These are phyloP conservation scores for Saccharomycopsis sp. DNA, from an alignment of 805 yeast species.

Conservation along the genomic window DNA sequence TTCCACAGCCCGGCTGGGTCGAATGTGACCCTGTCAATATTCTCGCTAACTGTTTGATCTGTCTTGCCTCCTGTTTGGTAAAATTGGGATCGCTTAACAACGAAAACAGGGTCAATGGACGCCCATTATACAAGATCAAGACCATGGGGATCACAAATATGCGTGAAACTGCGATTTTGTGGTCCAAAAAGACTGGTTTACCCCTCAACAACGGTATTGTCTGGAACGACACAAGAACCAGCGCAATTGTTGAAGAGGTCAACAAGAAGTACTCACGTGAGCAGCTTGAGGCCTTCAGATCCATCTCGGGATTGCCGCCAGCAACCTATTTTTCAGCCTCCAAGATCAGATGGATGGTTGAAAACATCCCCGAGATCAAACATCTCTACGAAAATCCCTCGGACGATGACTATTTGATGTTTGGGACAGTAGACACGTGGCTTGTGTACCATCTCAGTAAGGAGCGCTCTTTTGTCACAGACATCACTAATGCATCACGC, in stretches of 20 bases:
- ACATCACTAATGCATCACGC: constrained; percentile 86
- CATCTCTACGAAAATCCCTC: constrained; percentile 58
- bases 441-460: constrained; percentile 75
- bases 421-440: constrained; percentile 96
- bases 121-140: constrained; percentile 53
- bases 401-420: constrained; percentile 52
- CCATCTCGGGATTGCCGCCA: constrained; percentile 77
- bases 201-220: constrained; percentile 87
- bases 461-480: constrained; percentile 68
- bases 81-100: constrained; percentile 52
- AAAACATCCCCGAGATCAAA: constrained; percentile 62
- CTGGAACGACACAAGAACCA: constrained; percentile 92
- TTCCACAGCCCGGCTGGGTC: constrained; percentile 87
- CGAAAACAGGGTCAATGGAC: constrained; percentile 36
- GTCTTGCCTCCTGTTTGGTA: constrained; percentile 61
- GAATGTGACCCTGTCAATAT: constrained; percentile 87
- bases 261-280: constrained; percentile 47
- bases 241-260: constrained; percentile 59
- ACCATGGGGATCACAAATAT: constrained; percentile 89
- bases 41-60: constrained; percentile 70
- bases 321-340: constrained; percentile 90
- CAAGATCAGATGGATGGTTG: constrained; percentile 82
- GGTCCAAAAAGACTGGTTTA: constrained; percentile 78
- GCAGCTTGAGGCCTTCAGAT: constrained; percentile 49
- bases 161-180: constrained; percentile 89